Percentiles rank a stretch among this genome's conserved stretches.
phyloP scores from a whole-genome alignment of 2,329 filamentous ascomycete species.

The Aspergillus tamarii region DNA sequence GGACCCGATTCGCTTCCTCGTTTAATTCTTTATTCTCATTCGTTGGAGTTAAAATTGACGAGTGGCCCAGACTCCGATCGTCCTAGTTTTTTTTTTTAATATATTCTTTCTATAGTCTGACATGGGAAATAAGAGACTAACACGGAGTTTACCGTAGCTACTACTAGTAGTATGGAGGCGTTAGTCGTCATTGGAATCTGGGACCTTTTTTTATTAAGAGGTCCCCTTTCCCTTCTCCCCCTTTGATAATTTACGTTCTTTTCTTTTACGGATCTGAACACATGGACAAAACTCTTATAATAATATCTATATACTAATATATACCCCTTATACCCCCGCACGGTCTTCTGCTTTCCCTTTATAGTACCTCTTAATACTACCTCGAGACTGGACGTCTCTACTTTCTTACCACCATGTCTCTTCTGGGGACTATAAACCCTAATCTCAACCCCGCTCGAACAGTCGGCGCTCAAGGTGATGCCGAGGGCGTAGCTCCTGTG shows the following conservation, averaged over 20 bases:
- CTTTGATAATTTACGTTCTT: constrained; percentile 4
- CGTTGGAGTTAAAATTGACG: neutral
- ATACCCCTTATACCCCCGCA: constrained; percentile 9
- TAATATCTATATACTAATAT: constrained; percentile 9
- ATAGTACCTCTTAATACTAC: constrained; percentile 9
- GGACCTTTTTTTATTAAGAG: constrained; percentile 9
- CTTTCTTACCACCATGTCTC: constrained; percentile 33
- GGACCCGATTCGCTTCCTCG: constrained; percentile 17
- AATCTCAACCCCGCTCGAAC: constrained; percentile 27
- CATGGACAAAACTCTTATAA: neutral
- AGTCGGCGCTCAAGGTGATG: constrained; percentile 18
- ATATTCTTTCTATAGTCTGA: neutral
- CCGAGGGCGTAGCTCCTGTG: constrained; percentile 7
- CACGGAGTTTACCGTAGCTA: neutral
- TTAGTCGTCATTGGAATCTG: neutral
- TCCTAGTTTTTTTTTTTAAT: neutral
- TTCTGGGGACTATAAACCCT: constrained; percentile 38
- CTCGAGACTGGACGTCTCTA: constrained; percentile 21
- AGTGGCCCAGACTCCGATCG: constrained; percentile 10
- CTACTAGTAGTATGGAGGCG: neutral
- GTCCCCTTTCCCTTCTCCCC: constrained; percentile 5
- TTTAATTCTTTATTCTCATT: neutral
- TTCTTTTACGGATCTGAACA: constrained; percentile 4
- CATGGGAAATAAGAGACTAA: neutral
- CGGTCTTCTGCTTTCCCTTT: constrained; percentile 7